Base-by-base conservation (phyloP, 2,329 filamentous ascomycete genomes). In the Fusarium subtropicale region DNA sequence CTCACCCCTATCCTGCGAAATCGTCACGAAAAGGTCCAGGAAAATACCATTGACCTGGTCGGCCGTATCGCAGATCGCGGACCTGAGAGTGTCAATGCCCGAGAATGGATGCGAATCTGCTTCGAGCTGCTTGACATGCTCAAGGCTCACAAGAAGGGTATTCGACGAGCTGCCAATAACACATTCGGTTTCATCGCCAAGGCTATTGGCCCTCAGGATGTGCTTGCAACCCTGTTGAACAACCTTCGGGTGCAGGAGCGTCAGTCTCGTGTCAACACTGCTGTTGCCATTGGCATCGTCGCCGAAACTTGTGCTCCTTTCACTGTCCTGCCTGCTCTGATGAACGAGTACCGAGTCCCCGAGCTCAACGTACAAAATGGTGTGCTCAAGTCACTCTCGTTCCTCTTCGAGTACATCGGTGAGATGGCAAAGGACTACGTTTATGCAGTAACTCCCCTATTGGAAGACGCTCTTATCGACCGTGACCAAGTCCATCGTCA, bases 341-440 rank as follows among this genome's bases (percentile, higher is more conserved):
- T 99, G 97, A 99, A 99, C 82, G 96, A 99, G 80, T 99, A 99
- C 81, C 92, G 96, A 56, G 96, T 99, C 11, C 96, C 96, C 0
- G 96, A 99, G 81, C 90, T 99, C 71, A 99, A 99, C 78, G 96
- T 99, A 28, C 96, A 99, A 79, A 99, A 99, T 74, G 96, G 96
- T 82, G 96, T 99, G 34, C 90, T 99, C 77, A 99, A 99, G 80
- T 94, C 94, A 7, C 87, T 99, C 55, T 97, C 93, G 9, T 99
- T 99, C 86, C 86, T 99, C 65, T 99, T 98, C 77, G 96, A 99
- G 78, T 99, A 99, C 81, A 99, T 99, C 79, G 96, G 96, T 68
- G 96, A 99, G 81, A 98, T 99, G 96, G 93, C 94, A 69, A 99
- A 98, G 82, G 96, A 99, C 81, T 99, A 99, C 79, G 96, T 99